These are phyloP conservation scores for Exophiala phaeomuriformis DNA, from an alignment of 2,329 filamentous ascomycete genomes.

Conservation along the genomic window DNA sequence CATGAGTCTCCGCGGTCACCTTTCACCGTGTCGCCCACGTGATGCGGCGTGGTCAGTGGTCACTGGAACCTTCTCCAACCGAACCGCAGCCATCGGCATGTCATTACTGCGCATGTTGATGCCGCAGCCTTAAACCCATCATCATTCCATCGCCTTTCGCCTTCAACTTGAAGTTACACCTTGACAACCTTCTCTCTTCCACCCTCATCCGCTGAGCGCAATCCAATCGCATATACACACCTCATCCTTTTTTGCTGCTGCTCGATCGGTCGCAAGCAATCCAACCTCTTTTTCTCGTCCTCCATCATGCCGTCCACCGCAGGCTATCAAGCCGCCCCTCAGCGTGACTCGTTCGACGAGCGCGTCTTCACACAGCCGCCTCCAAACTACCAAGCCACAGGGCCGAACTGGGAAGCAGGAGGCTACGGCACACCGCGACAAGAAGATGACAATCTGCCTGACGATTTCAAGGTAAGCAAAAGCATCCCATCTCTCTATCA, in stretches of 20 bases:
- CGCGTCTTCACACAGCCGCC: conserved; percentile 65
- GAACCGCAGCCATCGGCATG: conserved; percentile 5
- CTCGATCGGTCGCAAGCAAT: too few relatives aligned
- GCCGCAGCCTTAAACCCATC: not conserved
- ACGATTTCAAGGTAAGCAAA: conserved; percentile 82
- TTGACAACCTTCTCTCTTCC: not conserved
- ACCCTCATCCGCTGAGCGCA: not conserved
- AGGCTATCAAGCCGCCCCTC: conserved; percentile 76
- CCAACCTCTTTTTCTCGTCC: not conserved
- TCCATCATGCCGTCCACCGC: conserved; percentile 35
- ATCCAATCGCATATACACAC: not conserved
- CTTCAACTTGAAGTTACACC: not conserved
- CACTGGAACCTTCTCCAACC: conserved; percentile 13
- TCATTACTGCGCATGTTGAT: not conserved
- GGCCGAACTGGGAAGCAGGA: conserved; percentile 53
- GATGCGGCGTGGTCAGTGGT: not conserved
- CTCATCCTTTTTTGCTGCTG: not conserved
- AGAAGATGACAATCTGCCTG: conserved; percentile 85
- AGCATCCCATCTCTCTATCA: conserved; percentile 8
- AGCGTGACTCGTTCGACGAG: conserved; percentile 78
- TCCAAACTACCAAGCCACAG: conserved; percentile 66
- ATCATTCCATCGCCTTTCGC: conserved; percentile 3
- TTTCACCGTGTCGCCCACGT: not conserved
- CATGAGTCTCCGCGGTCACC: not conserved
- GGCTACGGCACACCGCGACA: conserved; percentile 50